These are phyloP conservation scores for Larix sibirica DNA, from an alignment of 83 land plant species.

Conservation along the genomic window DNA sequence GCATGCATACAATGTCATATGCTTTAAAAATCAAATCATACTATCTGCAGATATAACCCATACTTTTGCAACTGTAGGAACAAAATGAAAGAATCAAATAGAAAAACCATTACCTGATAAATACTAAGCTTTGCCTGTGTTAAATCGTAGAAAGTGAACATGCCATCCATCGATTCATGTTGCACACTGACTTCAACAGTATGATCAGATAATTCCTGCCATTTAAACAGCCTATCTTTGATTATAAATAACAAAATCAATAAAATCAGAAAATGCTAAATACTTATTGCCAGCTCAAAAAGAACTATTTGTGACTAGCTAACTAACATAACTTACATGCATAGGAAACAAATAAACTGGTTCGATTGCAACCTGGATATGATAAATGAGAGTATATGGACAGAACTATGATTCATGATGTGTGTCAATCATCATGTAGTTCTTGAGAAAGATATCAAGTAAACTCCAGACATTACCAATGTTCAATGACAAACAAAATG, in stretches of 20 bases:
- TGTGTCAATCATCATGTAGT: no score
- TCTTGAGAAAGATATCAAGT: background rate
- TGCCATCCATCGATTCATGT: constrained; percentile 64
- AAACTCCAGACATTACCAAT: background rate
- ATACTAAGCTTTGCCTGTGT: constrained; percentile 50
- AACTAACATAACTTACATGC: no score
- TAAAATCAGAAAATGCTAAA: background rate
- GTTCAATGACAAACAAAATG: background rate
- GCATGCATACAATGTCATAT: background rate
- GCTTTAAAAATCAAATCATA: background rate
- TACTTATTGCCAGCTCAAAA: background rate
- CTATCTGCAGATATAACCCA: background rate
- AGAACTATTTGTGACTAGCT: no score
- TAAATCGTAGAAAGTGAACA: constrained; percentile 67
- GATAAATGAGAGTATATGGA: no score
- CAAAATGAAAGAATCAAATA: background rate
- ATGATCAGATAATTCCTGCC: constrained; percentile 68
- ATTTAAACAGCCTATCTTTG: background rate
- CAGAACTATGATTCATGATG: no score
- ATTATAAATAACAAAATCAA: background rate
- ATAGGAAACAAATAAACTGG: no score
- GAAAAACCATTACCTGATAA: constrained; percentile 46
- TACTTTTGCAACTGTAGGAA: background rate
- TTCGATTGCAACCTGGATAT: no score
- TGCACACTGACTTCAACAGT: constrained; percentile 61